Evolutionary conservation across 2,329 filamentous ascomycete genomes (phyloP).

Genomic region (Penicillium oxalicum): DNA sequence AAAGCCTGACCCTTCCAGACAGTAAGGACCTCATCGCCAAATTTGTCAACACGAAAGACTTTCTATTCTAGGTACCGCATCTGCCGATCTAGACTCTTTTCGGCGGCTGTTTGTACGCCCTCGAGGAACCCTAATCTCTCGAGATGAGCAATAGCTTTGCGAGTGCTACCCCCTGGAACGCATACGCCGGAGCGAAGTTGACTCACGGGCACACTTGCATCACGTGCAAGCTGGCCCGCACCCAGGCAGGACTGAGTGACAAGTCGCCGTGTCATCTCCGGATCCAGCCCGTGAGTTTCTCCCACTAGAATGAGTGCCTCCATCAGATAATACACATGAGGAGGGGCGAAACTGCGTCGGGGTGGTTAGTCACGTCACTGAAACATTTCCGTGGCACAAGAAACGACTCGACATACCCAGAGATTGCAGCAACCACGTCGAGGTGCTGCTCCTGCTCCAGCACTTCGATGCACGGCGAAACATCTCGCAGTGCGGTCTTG

Average conservation of each 20-base stretch:
- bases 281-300: background rate
- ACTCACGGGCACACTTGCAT: background rate
- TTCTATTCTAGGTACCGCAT: too few species aligned
- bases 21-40: too few species aligned
- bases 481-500: background rate
- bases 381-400: background rate
- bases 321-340: background rate
- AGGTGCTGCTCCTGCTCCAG: background rate
- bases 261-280: background rate
- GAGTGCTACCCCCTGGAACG: background rate
- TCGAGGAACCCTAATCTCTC: too few species aligned
- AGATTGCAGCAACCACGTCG: background rate
- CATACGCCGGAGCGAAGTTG: background rate
- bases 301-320: background rate
- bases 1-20: too few species aligned
- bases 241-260: background rate
- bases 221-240: background rate
- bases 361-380: too few species aligned
- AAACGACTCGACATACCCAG: background rate
- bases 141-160: background rate
- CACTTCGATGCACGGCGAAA: background rate
- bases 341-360: background rate
- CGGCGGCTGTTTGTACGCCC: too few species aligned
- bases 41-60: too few species aligned
- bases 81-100: too few species aligned